Evolutionary conservation across 2,329 filamentous ascomycete species (phyloP), one percentile per base, ranked within the genome.

Genomic region (Stylonectria norvegica): DNA sequence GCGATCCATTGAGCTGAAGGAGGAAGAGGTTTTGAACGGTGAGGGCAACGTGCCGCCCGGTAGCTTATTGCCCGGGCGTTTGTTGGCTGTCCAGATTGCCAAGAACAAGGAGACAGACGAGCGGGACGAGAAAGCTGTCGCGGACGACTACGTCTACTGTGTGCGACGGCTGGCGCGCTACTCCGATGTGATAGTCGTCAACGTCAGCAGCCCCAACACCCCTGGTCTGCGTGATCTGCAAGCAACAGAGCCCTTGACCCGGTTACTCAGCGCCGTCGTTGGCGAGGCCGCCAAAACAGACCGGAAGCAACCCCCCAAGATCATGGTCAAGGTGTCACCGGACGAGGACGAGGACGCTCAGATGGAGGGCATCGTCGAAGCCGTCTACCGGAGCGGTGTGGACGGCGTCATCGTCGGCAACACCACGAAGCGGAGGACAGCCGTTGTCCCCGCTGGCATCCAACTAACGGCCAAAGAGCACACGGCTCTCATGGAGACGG

Each of bases 271-370:
- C 8, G 86, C 87, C 1, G 91, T 97, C 0, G 91, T 97, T 2
- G 73, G 79, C 12, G 86, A 91, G 40, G 89, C 89, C 1, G 71
- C 78, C 52, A 71, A 72, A 47, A 76, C 85, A 10, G 73, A 85
- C 19, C 76, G 90, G 51, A 85, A 79, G 61, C 79, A 75, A 1
- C 86, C 84, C 58, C 66, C 66, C 37, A 61, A 58, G 48, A 88
- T 98, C 42, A 95, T 98, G 88, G 93, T 98, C 57, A 98, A 98
- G 71, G 91, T 98, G 15, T 95, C 88, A 43, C 93, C 93, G 0
- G 93, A 98, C 55, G 93, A 97, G 67, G 89, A 96, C 61, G 81
- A 85, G 15, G 82, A 89, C 37, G 72, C 81, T 40, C 89, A 98
- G 62, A 79, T 98, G 46, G 77, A 83, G 29, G 93, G 90, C 7